These are phyloP conservation scores for Digitaria exilis DNA, from an alignment of 202 grass and related monocot species.

Conservation along the genomic window DNA sequence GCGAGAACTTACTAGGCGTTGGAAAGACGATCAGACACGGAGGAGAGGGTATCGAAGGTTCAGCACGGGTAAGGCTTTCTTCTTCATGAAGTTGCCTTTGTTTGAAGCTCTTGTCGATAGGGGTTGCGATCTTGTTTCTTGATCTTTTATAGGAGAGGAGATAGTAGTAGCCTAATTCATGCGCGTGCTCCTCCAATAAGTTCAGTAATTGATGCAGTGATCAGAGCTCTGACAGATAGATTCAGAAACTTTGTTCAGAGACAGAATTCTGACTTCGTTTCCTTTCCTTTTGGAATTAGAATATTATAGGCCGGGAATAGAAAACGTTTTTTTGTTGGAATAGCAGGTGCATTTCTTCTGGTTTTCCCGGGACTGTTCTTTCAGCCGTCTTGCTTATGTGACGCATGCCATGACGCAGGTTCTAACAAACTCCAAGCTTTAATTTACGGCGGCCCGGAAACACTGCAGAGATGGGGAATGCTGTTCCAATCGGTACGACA, in stretches of 20 bases:
- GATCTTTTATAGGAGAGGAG: background rate
- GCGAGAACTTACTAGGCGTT: background rate
- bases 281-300: background rate
- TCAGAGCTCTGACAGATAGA: background rate
- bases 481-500: slow-evolving; percentile 22
- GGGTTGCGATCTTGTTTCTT: too few relatives aligned
- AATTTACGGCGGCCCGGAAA: too few relatives aligned
- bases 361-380: background rate
- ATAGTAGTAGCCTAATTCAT: background rate
- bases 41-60: background rate
- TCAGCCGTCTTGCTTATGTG: slow-evolving; percentile 3
- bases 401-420: slow-evolving; percentile 15
- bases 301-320: too few relatives aligned
- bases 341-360: background rate
- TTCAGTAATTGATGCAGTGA: background rate
- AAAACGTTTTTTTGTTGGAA: background rate
- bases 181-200: background rate
- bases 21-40: background rate
- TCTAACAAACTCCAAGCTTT: background rate
- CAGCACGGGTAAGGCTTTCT: background rate
- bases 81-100: background rate
- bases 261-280: background rate
- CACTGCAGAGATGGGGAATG: slow-evolving; percentile 25
- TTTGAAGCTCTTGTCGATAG: background rate
- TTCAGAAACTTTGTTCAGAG: background rate